Percentiles rank a stretch among this genome's conserved stretches.
These are phyloP conservation scores for Lepiota brunneoincarnata DNA, from an alignment of 768 basidiomycete genomes.

Conservation along the genomic window DNA sequence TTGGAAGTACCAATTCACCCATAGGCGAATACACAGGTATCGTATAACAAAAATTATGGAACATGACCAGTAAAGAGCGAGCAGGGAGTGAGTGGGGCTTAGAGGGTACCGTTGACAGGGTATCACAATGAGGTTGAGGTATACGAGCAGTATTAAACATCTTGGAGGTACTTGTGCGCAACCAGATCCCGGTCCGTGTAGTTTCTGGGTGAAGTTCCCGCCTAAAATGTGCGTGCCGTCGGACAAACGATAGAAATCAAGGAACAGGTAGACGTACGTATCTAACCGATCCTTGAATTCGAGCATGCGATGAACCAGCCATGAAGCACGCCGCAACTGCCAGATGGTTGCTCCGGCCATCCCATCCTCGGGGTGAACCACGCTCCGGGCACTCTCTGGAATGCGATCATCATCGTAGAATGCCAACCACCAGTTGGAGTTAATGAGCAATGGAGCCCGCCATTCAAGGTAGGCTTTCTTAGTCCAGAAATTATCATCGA, in stretches of 20 bases:
- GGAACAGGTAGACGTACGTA: slow-evolving; percentile 42
- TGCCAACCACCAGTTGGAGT: slow-evolving; percentile 97
- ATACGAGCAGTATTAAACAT: slow-evolving; percentile 81
- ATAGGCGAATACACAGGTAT: slow-evolving; percentile 60
- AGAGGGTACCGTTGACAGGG: slow-evolving; percentile 47
- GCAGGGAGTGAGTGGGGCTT: slow-evolving; percentile 40
- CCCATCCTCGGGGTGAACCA: background rate
- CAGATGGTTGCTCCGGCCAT: slow-evolving; percentile 59
- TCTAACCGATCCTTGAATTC: slow-evolving; percentile 68
- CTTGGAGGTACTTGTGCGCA: slow-evolving; percentile 50
- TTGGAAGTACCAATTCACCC: slow-evolving; percentile 30
- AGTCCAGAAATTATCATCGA: slow-evolving; percentile 91
- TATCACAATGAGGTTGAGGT: slow-evolving; percentile 66
- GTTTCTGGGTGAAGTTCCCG: slow-evolving; percentile 70
- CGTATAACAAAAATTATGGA: slow-evolving; percentile 78
- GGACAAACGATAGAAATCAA: background rate
- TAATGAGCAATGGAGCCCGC: slow-evolving; percentile 79
- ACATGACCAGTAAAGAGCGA: slow-evolving; percentile 63
- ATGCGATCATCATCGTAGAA: slow-evolving; percentile 72
- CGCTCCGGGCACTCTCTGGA: slow-evolving; percentile 38
- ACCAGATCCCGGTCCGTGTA: slow-evolving; percentile 70
- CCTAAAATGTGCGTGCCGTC: slow-evolving; percentile 32
- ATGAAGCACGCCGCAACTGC: slow-evolving; percentile 85
- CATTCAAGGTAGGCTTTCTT: slow-evolving; percentile 86
- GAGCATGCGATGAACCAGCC: slow-evolving; percentile 69